Base-by-base conservation (phyloP, 768 basidiomycete species). In the Lactarius tabidus region DNA sequence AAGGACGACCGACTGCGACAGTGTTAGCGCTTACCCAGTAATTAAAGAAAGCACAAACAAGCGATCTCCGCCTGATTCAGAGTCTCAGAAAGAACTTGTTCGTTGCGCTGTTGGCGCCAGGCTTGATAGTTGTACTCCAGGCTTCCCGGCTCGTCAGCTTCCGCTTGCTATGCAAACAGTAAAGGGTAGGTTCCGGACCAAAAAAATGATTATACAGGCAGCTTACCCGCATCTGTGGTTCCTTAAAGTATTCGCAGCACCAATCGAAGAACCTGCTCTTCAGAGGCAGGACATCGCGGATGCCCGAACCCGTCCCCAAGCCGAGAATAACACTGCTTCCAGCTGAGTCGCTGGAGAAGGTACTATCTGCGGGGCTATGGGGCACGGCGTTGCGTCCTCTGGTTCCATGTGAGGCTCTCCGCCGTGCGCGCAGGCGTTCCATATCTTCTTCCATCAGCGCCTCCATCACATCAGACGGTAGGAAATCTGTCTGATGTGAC, bases 201-300 rank as follows among this genome's bases (percentile, higher is more conserved):
- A 17, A 15, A 18, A 10, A 45, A 56, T 51, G 56, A 17, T 61
- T 55, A 18, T 58, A 64, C 23, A 31, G 45, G 38, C 17, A 6
- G 70, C 86, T 71, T 74, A 96, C 95, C 81, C 93, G 88, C 96
- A 99, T 98, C 75, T 99, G 97, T 3, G 96, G 94, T 74, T 98
- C 95, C 67, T 90, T 94, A 79, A 98, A 99, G 74, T 98, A 98
- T 73, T 98, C 95, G 71, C 86, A 85, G 65, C 94, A 94, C 92
- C 94, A 98, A 72, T 98, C 96, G 73, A 89, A 99, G 77, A 92
- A 96, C 10, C 85, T 81, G 72, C 93, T 95, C 77, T 92, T 93
- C 71, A 99, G 76, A 0, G 97, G 97, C 67, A 98, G 75, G 2
- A 90, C 85, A 74, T 96, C 91, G 64, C 90, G 83, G 62, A 95